These are phyloP conservation scores for Pseudogymnoascus sp. DNA, from an alignment of 2,329 filamentous ascomycete genomes.

Conservation along the genomic window DNA sequence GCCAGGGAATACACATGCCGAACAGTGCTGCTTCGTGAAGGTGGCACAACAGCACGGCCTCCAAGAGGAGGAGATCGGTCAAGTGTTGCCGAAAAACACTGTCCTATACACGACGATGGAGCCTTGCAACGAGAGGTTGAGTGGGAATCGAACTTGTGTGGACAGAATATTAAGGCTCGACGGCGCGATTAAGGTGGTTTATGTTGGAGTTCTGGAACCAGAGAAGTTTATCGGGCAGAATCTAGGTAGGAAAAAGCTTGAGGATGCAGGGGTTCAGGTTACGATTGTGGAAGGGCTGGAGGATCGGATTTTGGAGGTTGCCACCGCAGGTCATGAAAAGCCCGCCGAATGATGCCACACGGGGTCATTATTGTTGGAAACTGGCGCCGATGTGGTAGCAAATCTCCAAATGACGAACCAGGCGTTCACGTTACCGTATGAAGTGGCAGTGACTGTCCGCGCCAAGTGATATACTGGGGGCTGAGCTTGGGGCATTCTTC, in stretches of 20 bases:
- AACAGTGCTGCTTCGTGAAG: slow-evolving; percentile 86
- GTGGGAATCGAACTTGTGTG: slow-evolving; percentile 69
- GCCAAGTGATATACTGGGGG: background rate
- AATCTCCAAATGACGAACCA: slow-evolving; percentile 14
- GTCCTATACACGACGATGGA: slow-evolving; percentile 89
- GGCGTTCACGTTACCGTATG: background rate
- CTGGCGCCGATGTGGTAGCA: background rate
- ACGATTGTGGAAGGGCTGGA: slow-evolving; percentile 69
- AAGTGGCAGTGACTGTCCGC: background rate
- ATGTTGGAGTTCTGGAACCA: slow-evolving; percentile 82
- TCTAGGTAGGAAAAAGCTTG: slow-evolving; percentile 61
- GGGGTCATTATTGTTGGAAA: slow-evolving; percentile 7
- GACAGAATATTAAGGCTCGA: slow-evolving; percentile 63
- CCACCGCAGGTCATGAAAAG: slow-evolving; percentile 69
- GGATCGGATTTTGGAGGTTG: slow-evolving; percentile 70
- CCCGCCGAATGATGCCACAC: slow-evolving; percentile 3
- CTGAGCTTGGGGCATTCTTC: background rate
- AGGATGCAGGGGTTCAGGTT: slow-evolving; percentile 65
- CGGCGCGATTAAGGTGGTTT: slow-evolving; percentile 60
- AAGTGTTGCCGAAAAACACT: slow-evolving; percentile 44
- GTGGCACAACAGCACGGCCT: slow-evolving; percentile 43
- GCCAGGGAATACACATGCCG: slow-evolving; percentile 89
- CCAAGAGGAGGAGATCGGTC: slow-evolving; percentile 47
- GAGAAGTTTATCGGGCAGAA: slow-evolving; percentile 84
- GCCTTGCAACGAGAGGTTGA: slow-evolving; percentile 67